Base-by-base conservation (phyloP, 306 rosid genomes). In the Dicorynia guianensis region DNA sequence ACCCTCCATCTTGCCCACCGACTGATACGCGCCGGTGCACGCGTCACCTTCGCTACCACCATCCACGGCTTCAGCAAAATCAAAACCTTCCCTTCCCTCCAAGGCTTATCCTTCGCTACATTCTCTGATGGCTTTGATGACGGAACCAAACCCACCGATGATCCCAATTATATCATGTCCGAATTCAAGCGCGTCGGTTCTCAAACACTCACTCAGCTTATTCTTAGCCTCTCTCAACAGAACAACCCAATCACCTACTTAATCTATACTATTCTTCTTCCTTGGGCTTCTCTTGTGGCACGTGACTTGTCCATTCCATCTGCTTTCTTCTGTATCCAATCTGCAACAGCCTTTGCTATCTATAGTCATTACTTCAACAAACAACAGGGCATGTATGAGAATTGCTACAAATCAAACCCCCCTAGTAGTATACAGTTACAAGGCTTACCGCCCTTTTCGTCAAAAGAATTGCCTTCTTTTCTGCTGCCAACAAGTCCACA, bases 51-150 rank as follows among this genome's bases (percentile, higher is more conserved):
- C 11, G 57, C 57, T 57, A 47, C 71, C 30, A 66, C 71, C 25
- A 20, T 66, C 57, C 19, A 30, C 25, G 71, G 71, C 42, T 19
- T 46, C 57, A 0, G 43, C 15, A 1, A 66, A 9, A 47, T 66
- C 6, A 47, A 66, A 25, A 0, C 43, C 42, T 30, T 46, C 42
- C 71, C 71, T 25, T 66, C 71, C 56, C 55, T 66, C 3, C 20
- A 44, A 0, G 57, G 57, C 11, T 30, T 66, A 66, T 66, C 71
- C 39, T 66, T 5, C 13, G 71, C 57, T 20, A 20, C 43, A 15
- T 66, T 66, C 71, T 66, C 57, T 6, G 71, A 66, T 25, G 71
- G 71, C 56, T 66, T 66, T 13, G 71, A 66, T 4, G 39, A 66
- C 3, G 57, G 57, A 47, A 66, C 3, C 20, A 46, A 46, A 46